Percentiles rank a stretch among this genome's conserved stretches.
Conservation (phyloP, 345 rosid species). For the Mangifera indica region DNA sequence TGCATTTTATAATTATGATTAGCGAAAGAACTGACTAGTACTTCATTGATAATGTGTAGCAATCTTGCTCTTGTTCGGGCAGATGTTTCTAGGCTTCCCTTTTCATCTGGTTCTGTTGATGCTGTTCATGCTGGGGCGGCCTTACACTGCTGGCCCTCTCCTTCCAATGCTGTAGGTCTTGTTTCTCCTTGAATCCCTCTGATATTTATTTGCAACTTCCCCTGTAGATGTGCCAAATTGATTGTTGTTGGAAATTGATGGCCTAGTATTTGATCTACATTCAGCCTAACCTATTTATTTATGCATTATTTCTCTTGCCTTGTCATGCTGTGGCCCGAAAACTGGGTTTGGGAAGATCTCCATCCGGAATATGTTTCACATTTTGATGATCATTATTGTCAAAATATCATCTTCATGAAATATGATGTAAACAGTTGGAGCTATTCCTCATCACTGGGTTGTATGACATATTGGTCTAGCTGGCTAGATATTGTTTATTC, state of each 20-base stretch:
- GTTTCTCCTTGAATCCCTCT: not conserved
- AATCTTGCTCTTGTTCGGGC: constrained; percentile 90
- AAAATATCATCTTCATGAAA: not conserved
- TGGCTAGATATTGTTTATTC: not conserved
- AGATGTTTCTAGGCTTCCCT: constrained; percentile 88
- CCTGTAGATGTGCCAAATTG: constrained; percentile 7
- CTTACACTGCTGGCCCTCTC: constrained; percentile 93
- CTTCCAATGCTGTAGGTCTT: constrained; percentile 79
- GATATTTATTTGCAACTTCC: constrained; percentile 5
- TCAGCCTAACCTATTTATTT: too few species aligned
- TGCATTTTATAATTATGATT: not conserved
- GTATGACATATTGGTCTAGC: not conserved
- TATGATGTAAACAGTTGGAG: not conserved
- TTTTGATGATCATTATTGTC: too few species aligned
- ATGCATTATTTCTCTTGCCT: too few species aligned
- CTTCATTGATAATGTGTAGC: constrained; percentile 38
- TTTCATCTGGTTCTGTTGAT: constrained; percentile 73
- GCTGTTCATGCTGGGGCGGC: constrained; percentile 98
- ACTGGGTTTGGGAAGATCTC: too few species aligned
- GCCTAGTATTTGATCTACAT: not conserved
- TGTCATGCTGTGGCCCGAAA: too few species aligned
- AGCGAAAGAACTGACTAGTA: constrained; percentile 16
- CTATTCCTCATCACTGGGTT: not conserved
- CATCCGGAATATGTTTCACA: too few species aligned
- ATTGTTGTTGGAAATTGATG: not conserved